Conservation (phyloP, 176 grass and related monocot genomes). For the Bonia amplexicaulis region DNA sequence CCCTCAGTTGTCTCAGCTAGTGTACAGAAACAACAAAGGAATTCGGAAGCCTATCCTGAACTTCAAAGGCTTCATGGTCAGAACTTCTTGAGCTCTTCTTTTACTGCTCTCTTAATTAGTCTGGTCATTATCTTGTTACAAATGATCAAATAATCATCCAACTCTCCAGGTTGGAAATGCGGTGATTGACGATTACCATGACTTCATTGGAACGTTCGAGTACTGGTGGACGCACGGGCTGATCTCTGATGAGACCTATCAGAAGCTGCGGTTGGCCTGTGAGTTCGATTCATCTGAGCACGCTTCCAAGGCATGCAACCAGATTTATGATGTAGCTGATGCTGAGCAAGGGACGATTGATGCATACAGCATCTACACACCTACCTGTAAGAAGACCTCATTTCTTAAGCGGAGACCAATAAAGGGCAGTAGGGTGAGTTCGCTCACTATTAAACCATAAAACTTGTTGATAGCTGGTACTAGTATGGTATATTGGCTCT, state of each 20-base stretch:
- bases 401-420: constrained; percentile 31
- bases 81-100: constrained; percentile 1
- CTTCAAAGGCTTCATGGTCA: constrained; percentile 45
- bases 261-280: constrained; percentile 45
- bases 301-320: constrained; percentile 43
- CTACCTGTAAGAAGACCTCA: constrained; percentile 48
- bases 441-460: neutral
- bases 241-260: constrained; percentile 83
- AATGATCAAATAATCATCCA: neutral
- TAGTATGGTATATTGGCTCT: neutral
- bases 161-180: constrained; percentile 73
- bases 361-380: constrained; percentile 79
- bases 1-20: constrained; percentile 32
- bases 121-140: neutral
- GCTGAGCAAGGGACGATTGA: constrained; percentile 70
- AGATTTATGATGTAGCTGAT: constrained; percentile 31
- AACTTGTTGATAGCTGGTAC: neutral
- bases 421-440: constrained; percentile 34
- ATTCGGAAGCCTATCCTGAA: neutral
- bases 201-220: constrained; percentile 75
- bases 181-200: constrained; percentile 76
- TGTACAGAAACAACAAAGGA: neutral
- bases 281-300: constrained; percentile 49
- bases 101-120: neutral
- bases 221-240: constrained; percentile 96